Percentiles rank a stretch among this genome's conserved stretches.
These are phyloP conservation scores for Lactarius evosmus DNA, from an alignment of 768 basidiomycete species.

Conservation along the genomic window DNA sequence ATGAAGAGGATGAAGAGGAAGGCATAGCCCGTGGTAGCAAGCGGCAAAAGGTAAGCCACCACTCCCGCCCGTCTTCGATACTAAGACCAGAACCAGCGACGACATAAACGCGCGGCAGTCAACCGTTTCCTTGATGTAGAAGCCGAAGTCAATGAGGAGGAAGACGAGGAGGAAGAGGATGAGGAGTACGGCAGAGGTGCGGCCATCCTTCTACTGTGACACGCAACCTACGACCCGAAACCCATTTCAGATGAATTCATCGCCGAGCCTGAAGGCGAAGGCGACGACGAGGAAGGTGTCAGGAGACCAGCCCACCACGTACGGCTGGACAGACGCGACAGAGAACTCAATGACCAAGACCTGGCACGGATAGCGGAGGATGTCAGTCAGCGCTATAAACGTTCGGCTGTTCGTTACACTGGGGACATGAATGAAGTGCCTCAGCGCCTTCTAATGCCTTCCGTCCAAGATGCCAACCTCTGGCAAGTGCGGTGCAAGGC, in stretches of 20 bases:
- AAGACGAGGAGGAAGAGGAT: conserved; percentile 90
- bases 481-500: conserved; percentile 97
- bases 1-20: conserved; percentile 41
- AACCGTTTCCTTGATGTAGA: conserved; percentile 94
- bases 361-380: conserved; percentile 82
- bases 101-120: conserved; percentile 60
- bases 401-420: conserved; percentile 69
- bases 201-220: conserved; percentile 21
- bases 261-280: conserved; percentile 55
- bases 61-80: not conserved
- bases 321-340: conserved; percentile 65
- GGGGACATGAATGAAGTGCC: conserved; percentile 94
- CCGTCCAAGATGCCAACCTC: conserved; percentile 89
- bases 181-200: conserved; percentile 59
- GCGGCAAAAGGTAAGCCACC: conserved; percentile 52
- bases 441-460: conserved; percentile 92
- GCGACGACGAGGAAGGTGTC: conserved; percentile 56
- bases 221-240: conserved; percentile 16
- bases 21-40: conserved; percentile 51
- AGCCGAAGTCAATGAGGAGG: conserved; percentile 95
- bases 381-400: conserved; percentile 72
- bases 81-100: conserved; percentile 42
- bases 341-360: conserved; percentile 72
- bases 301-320: conserved; percentile 60
- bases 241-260: conserved; percentile 61